Conservation (phyloP, 2,329 filamentous ascomycete species). For the Botryotinia convoluta region DNA sequence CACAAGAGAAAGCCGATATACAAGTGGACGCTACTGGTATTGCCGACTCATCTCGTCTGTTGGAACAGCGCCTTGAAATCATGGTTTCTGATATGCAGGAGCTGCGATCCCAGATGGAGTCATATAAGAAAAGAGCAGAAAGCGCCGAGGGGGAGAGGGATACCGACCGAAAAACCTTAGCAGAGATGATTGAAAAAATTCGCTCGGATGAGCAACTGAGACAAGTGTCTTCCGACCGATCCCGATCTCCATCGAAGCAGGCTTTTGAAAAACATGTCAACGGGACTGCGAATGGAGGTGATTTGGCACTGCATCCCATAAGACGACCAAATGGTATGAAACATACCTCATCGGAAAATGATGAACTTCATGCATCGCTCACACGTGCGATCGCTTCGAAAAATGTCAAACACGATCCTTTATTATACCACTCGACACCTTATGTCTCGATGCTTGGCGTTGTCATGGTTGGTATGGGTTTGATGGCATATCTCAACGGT, state of each 20-base stretch:
- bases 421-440: conserved; percentile 59
- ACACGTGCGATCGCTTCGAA: conserved; percentile 18
- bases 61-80: conserved; percentile 33
- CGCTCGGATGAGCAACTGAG: conserved; percentile 58
- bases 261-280: conserved; percentile 13
- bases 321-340: conserved; percentile 18
- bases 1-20: conserved; percentile 28
- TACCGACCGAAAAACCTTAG: conserved; percentile 68
- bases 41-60: conserved; percentile 63
- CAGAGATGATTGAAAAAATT: conserved; percentile 84
- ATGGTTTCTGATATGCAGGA: conserved; percentile 36
- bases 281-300: conserved; percentile 20
- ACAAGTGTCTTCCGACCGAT: conserved; percentile 28
- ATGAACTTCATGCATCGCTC: conserved; percentile 18
- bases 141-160: conserved; percentile 75
- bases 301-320: conserved; percentile 20
- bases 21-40: conserved; percentile 72
- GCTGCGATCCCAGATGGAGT: conserved; percentile 46
- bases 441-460: conserved; percentile 82
- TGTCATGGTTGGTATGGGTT: conserved; percentile 73
- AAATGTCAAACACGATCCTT: conserved; percentile 45
- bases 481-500: conserved; percentile 85
- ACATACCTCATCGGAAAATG: conserved; percentile 22
- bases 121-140: conserved; percentile 75
- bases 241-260: conserved; percentile 21